These are phyloP conservation scores for Crithidia expoeki DNA, from an alignment of 208 protist species.

Conservation along the genomic window DNA sequence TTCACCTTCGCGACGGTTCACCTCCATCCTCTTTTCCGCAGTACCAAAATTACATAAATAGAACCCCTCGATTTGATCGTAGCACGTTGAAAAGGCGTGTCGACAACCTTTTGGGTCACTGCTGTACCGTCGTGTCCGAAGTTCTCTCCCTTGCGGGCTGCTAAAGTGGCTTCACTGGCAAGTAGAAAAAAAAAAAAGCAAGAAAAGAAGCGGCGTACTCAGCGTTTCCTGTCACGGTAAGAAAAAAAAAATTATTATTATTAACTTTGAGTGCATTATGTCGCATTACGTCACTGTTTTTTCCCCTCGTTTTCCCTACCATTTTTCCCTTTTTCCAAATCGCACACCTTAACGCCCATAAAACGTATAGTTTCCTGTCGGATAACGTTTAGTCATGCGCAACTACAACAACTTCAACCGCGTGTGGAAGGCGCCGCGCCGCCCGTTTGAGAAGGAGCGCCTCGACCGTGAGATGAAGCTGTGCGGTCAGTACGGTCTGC, in stretches of 20 bases:
- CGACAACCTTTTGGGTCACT: too few relatives aligned
- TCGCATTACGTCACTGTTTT: background rate
- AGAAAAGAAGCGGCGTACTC: too few relatives aligned
- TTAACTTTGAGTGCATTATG: too few relatives aligned
- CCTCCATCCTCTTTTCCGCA: too few relatives aligned
- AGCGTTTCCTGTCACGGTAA: background rate
- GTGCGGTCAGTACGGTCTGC: slow-evolving; percentile 98
- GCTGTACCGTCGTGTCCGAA: too few relatives aligned
- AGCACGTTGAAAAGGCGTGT: too few relatives aligned
- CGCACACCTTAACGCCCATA: background rate
- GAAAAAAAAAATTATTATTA: background rate
- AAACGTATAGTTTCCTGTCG: slow-evolving; percentile 7
- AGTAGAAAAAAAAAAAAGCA: too few relatives aligned
- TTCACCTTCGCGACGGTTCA: too few relatives aligned
- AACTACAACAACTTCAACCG: slow-evolving; percentile 98
- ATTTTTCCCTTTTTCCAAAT: background rate
- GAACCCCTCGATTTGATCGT: too few relatives aligned
- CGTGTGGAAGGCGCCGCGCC: slow-evolving; percentile 97
- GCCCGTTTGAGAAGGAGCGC: slow-evolving; percentile 99
- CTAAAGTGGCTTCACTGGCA: too few relatives aligned
- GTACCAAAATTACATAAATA: too few relatives aligned
- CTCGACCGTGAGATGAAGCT: slow-evolving; percentile 99
- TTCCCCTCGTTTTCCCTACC: background rate
- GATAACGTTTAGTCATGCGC: slow-evolving; percentile 58
- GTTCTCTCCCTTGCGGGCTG: too few relatives aligned